Percentiles rank a stretch among this genome's conserved stretches.
These are phyloP conservation scores for Posidonia australis DNA, from an alignment of 106 monocot species.

Conservation along the genomic window DNA sequence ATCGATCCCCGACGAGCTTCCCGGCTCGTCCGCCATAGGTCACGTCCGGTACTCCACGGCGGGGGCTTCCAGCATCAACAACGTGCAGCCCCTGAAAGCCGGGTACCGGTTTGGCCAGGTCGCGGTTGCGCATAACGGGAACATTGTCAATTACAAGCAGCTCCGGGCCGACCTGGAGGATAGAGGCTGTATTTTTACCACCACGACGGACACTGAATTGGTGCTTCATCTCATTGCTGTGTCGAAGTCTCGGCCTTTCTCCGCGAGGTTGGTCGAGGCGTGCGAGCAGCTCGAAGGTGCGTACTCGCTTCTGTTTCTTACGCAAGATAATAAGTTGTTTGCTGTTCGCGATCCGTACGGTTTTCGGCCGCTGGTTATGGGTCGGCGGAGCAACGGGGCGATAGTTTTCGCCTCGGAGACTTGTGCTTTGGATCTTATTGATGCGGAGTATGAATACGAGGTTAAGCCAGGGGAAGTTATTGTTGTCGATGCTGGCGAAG, in stretches of 20 bases:
- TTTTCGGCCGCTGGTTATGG: constrained; percentile 84
- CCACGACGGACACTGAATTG: constrained; percentile 64
- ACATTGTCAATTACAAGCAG: constrained; percentile 67
- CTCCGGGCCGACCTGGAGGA: constrained; percentile 42
- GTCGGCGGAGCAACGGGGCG: constrained; percentile 40
- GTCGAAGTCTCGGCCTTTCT: constrained; percentile 57
- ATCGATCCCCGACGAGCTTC: constrained; percentile 37
- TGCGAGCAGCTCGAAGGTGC: constrained; percentile 51
- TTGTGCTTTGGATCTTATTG: constrained; percentile 64
- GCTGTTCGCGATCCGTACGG: constrained; percentile 72
- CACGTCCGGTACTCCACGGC: constrained; percentile 92
- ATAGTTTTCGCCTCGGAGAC: constrained; percentile 68
- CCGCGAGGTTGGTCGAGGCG: constrained; percentile 48
- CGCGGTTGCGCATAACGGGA: constrained; percentile 73
- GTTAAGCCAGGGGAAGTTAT: constrained; percentile 17
- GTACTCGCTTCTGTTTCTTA: constrained; percentile 61
- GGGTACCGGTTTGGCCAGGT: constrained; percentile 42
- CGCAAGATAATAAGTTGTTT: constrained; percentile 51
- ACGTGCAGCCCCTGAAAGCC: constrained; percentile 82
- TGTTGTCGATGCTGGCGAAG: constrained; percentile 9
- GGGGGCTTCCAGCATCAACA: constrained; percentile 46
- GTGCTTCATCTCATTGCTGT: constrained; percentile 67
- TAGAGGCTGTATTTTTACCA: constrained; percentile 74
- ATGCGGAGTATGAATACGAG: constrained; percentile 40
- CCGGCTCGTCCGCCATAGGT: constrained; percentile 69